These are phyloP conservation scores for Beta macrorhiza DNA, from an alignment of 179 eudicot genomes.

Conservation along the genomic window DNA sequence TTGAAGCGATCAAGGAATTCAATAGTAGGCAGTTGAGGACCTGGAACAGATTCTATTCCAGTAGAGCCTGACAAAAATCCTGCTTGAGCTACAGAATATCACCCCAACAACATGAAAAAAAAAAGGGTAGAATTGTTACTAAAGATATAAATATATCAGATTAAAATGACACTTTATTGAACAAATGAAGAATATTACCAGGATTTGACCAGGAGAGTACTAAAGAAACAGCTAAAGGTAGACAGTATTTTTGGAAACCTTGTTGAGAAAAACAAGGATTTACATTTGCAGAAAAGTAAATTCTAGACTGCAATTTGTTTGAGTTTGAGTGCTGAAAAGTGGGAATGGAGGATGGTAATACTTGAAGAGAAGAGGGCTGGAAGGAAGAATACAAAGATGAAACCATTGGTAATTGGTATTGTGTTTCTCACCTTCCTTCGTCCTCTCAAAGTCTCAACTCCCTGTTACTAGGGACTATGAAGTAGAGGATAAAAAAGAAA, in stretches of 20 bases:
- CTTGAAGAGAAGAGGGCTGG: conserved; percentile 23
- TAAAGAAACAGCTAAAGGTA: conserved; percentile 33
- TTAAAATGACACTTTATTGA: neutral
- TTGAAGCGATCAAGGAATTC: conserved; percentile 69
- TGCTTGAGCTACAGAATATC: conserved; percentile 65
- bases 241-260: conserved; percentile 21
- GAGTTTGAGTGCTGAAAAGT: conserved; percentile 6
- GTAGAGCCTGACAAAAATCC: conserved; percentile 75
- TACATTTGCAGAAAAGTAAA: conserved; percentile 1
- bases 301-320: conserved; percentile 6
- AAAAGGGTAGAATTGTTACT: neutral
- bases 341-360: neutral
- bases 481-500: conserved; percentile 14
- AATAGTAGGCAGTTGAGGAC: conserved; percentile 73
- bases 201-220: conserved; percentile 33
- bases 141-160: neutral
- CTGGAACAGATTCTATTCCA: conserved; percentile 92
- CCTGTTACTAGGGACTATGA: neutral
- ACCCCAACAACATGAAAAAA: neutral
- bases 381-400: conserved; percentile 30
- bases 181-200: conserved; percentile 10
- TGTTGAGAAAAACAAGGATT: conserved; percentile 8
- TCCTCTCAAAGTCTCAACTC: neutral
- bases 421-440: neutral
- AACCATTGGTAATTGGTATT: conserved; percentile 21